Evolutionary conservation across 352 stramenopile genomes (phyloP).

Genomic region (Aphanomyces euteiches): DNA sequence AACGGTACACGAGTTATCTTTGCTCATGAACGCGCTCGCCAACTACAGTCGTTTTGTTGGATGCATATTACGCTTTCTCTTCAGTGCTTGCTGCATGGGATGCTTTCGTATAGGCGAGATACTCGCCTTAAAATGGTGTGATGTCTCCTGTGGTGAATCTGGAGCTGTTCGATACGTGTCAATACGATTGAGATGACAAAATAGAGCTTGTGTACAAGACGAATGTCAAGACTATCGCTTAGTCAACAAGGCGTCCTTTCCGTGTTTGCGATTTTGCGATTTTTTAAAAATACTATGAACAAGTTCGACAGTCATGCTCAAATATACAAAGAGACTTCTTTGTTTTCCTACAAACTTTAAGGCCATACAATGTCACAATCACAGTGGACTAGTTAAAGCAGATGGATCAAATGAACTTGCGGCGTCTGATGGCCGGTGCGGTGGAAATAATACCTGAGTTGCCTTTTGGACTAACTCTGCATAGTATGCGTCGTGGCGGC

Average conservation of each 20-base stretch:
- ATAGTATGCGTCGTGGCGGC: conserved; percentile 18
- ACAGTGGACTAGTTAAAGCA: background rate
- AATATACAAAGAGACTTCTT: background rate
- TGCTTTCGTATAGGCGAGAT: conserved; percentile 12
- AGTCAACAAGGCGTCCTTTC: background rate
- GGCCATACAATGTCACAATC: background rate
- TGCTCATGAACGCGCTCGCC: background rate
- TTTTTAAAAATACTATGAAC: background rate
- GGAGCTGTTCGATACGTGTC: background rate
- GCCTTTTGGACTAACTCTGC: background rate
- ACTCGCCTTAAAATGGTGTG: background rate
- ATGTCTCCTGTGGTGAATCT: background rate
- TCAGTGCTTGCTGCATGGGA: conserved; percentile 1
- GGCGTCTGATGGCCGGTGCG: background rate
- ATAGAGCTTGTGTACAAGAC: background rate
- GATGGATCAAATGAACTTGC: background rate
- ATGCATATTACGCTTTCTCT: background rate
- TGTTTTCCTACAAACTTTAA: background rate
- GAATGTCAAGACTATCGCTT: conserved; percentile 6
- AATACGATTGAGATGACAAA: background rate
- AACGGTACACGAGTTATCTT: conserved; percentile 1
- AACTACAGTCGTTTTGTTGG: background rate
- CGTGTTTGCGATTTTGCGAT: background rate
- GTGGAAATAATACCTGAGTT: background rate
- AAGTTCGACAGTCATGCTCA: background rate